These are phyloP conservation scores for Starmerella lactis-condensi DNA, from an alignment of 805 yeast species.

Conservation along the genomic window DNA sequence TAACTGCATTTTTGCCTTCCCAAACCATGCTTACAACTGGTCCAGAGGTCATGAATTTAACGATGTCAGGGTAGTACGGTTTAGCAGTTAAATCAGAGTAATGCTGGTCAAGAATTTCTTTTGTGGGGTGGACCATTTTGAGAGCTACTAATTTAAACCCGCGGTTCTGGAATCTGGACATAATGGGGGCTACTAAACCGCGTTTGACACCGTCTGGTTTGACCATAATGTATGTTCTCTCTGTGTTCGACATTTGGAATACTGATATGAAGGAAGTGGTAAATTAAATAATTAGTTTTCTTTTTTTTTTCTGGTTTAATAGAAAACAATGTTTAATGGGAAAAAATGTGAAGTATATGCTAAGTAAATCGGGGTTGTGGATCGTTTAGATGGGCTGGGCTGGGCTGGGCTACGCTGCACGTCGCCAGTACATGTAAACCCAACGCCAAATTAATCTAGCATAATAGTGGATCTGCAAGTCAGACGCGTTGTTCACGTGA, in stretches of 20 bases:
- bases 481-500: no score
- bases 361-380: no score
- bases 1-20: constrained; percentile 99
- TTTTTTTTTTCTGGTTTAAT: no score
- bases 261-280: no score
- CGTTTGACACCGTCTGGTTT: constrained; percentile 99
- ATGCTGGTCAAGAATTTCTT: constrained; percentile 74
- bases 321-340: no score
- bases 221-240: constrained; percentile 21
- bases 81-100: constrained; percentile 87
- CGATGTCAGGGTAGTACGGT: constrained; percentile 96
- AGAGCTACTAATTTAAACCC: constrained; percentile 95
- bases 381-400: no score
- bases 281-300: no score
- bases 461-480: no score
- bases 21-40: constrained; percentile 98
- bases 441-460: no score
- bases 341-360: no score
- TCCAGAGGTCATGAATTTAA: constrained; percentile 93
- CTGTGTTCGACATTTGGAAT: constrained; percentile 18
- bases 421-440: no score
- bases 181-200: constrained; percentile 78
- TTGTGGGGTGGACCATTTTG: constrained; percentile 77
- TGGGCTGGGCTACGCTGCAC: no score
- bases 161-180: constrained; percentile 87